Evolutionary conservation across 805 yeast species (phyloP).

Genomic region (Starmera dryadoides): DNA sequence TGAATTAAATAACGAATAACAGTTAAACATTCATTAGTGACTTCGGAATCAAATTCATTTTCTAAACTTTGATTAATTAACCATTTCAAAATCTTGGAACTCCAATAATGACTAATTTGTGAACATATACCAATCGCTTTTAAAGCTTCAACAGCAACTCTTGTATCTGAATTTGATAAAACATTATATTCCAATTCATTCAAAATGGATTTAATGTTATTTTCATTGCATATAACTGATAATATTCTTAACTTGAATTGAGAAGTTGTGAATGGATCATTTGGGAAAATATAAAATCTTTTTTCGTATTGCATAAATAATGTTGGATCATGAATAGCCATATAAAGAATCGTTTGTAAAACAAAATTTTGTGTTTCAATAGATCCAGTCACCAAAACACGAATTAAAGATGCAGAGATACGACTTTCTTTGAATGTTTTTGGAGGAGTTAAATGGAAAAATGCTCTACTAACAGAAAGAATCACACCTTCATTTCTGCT

Average conservation of each 20-base stretch:
- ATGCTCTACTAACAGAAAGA: slow-evolving; percentile 50
- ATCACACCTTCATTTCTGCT: slow-evolving; percentile 54
- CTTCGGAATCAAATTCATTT: slow-evolving; percentile 13
- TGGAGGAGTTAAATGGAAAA: slow-evolving; percentile 52
- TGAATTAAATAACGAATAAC: slow-evolving; percentile 71
- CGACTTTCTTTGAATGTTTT: slow-evolving; percentile 38
- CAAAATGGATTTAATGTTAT: slow-evolving; percentile 43
- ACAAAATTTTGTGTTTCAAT: slow-evolving; percentile 29
- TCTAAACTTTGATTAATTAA: slow-evolving; percentile 40
- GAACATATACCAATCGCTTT: slow-evolving; percentile 59
- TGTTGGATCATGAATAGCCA: slow-evolving; percentile 30
- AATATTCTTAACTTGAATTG: slow-evolving; percentile 54
- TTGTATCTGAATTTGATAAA: slow-evolving; percentile 16
- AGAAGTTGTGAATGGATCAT: slow-evolving; percentile 39
- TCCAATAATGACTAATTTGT: slow-evolving; percentile 39
- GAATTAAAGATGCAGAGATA: slow-evolving; percentile 43
- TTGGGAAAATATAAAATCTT: slow-evolving; percentile 49
- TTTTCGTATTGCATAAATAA: slow-evolving; percentile 29
- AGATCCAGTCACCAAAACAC: slow-evolving; percentile 28
- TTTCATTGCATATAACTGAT: slow-evolving; percentile 46
- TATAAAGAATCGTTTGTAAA: slow-evolving; percentile 37
- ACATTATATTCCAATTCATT: slow-evolving; percentile 61
- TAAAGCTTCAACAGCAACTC: slow-evolving; percentile 40
- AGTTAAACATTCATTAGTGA: slow-evolving; percentile 60
- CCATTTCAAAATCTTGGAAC: slow-evolving; percentile 55